Base-by-base conservation (phyloP, 148 eudicot species). In the Simmondsia chinensis region DNA sequence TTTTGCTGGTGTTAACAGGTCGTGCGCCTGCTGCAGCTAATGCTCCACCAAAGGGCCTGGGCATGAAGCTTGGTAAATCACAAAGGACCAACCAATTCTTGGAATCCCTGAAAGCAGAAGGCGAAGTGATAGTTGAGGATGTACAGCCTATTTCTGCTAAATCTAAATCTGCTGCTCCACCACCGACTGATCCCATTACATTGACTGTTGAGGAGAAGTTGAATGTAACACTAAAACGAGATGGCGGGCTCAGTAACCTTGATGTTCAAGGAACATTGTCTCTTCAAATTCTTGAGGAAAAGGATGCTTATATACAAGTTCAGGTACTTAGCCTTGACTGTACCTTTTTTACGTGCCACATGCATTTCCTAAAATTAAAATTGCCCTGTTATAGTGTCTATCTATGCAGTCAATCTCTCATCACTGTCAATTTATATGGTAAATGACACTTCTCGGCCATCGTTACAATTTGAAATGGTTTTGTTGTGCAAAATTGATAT, bases 51-150 rank as follows among this genome's bases (percentile, higher is more conserved):
- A 88, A 75, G 59, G 82, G 79, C 48, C 74, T 71, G 43, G 97
- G 94, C 33, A 83, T 88, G 97, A 50, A 88, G 76, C 86, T 88
- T 53, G 94, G 94, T 7, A 81, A 81, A 71, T 42, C 70, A 20
- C 83, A 80, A 39, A 79, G 28, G 76, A 63, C 83, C 48, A 80
- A 78, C 65, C 85, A 74, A 47, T 83, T 83, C 60, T 60, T 83
- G 87, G 76, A 78, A 61, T 83, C 91, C 40, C 68, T 88, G 52
- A 88, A 77, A 80, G 91, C 91, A 7, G 97, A 88, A 74, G 97
- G 97, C 50, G 97, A 88, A 69, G 77, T 59, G 3, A 80, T 88
- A 41, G 58, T 80, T 29, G 94, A 87, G 66, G 82, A 88, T 54
- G 79, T 80, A 21, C 79, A 63, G 1, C 91, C 97, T 29, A 77